Evolutionary conservation across 768 basidiomycete species (phyloP), one percentile per base, ranked within the genome.

Genomic region (Kwoniella sp.): DNA sequence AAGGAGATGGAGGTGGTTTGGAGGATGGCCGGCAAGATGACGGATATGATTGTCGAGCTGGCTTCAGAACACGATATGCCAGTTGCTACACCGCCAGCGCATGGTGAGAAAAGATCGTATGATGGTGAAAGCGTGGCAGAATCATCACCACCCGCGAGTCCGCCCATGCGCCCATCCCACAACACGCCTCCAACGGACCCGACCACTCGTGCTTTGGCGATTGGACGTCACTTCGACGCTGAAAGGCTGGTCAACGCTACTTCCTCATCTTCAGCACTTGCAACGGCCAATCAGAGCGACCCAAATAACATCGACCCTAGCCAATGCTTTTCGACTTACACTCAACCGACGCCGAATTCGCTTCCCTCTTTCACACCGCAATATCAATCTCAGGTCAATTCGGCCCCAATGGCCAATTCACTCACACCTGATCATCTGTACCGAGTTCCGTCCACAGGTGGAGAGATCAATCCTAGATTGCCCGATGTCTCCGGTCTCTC

Each of bases 1-100:
- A 82, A 85, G 51, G 73, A 82, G n/a, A 75, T 82, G 51, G 82
- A 83, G 62, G 61, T 65, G 55, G 66, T 65, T 3, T 80, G 79
- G 79, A 65, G 79, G 55, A 76, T 74, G 47, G 79, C 77, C 13
- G 79, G 79, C 1, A 75, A 77, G 41, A 58, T 80, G 68, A 69
- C 73, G 13, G 74, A 77, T 57, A 66, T 74, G 53, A 29, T 77
- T 20, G 38, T 53, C 2, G 74, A 76, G 53, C 31, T 76, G 53
- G 45, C 68, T 20, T 60, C 61, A 30, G 74, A 75, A 37, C 50
- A 37, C 4, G 62, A 61, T 34, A 63, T 55, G 58, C 64, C 71
- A 11, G 37, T 17, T 4, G 59, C 61, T 22, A 29, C 41, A 13
- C n/a, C 29, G 0, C 47, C 50, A 8, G 15, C 54, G 23, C 63